These are phyloP conservation scores for Thecaphora frezii DNA, from an alignment of 1,284 basidiomycete genomes.

Conservation along the genomic window DNA sequence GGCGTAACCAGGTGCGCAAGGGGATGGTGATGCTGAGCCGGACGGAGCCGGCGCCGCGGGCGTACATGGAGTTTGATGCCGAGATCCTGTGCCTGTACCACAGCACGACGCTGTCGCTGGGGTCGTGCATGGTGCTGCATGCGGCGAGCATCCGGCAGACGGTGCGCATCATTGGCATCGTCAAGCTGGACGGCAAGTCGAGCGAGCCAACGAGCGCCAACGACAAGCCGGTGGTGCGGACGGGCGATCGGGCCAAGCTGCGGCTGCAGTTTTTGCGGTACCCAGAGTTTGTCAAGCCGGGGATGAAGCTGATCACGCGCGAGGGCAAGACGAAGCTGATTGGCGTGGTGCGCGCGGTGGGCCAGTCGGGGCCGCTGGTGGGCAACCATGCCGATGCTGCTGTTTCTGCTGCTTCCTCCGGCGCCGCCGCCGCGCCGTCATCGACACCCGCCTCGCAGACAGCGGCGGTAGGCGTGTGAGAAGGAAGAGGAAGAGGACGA, in stretches of 20 bases:
- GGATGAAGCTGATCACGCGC: slow-evolving; percentile 53
- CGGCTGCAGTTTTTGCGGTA: slow-evolving; percentile 50
- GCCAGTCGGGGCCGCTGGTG: slow-evolving; percentile 29
- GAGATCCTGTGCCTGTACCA: slow-evolving; percentile 58
- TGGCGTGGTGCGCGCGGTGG: slow-evolving; percentile 47
- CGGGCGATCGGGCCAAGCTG: slow-evolving; percentile 52
- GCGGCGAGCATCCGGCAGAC: slow-evolving; percentile 56
- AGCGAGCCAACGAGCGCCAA: slow-evolving; percentile 4
- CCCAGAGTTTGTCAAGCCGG: slow-evolving; percentile 53
- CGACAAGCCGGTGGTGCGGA: slow-evolving; percentile 53
- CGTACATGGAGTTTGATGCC: slow-evolving; percentile 52
- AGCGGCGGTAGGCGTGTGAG: no score
- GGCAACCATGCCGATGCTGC: background rate
- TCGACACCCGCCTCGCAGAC: no score
- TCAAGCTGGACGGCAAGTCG: slow-evolving; percentile 41
- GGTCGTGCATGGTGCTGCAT: slow-evolving; percentile 57
- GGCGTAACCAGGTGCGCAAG: slow-evolving; percentile 80
- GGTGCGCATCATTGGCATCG: slow-evolving; percentile 50
- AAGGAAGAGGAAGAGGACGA: no score
- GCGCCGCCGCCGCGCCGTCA: no score
- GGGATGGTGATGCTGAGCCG: slow-evolving; percentile 68
- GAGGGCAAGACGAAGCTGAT: slow-evolving; percentile 56
- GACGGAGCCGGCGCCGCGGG: slow-evolving; percentile 36
- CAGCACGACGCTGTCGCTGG: slow-evolving; percentile 51
- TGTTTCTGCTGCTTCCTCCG: no score